Percentiles rank a stretch among this genome's conserved stretches.
phyloP scores from a whole-genome alignment of 768 basidiomycete species.

The Mycena galopus region DNA sequence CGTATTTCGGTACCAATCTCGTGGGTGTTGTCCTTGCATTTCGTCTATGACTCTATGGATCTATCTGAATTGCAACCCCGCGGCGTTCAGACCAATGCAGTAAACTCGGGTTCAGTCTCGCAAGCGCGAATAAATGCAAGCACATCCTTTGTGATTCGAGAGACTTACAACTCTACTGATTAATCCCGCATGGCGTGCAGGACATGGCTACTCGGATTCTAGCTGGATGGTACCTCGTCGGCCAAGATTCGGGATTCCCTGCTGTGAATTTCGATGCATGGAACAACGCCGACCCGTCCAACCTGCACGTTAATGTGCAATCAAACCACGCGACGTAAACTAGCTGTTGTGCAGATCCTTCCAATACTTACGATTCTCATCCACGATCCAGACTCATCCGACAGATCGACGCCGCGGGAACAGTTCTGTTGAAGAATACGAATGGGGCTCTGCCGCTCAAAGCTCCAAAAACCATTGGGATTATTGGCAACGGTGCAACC shows the following conservation, averaged over 20 bases:
- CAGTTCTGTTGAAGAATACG: slow-evolving; percentile 62
- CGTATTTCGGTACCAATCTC: slow-evolving; percentile 73
- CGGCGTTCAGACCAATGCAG: slow-evolving; percentile 47
- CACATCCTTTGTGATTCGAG: slow-evolving; percentile 12
- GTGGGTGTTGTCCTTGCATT: slow-evolving; percentile 32
- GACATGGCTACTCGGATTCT: slow-evolving; percentile 82
- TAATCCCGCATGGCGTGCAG: slow-evolving; percentile 38
- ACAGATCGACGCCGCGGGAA: slow-evolving; percentile 60
- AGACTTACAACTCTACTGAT: neutral
- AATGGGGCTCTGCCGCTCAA: slow-evolving; percentile 35
- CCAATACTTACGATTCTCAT: neutral
- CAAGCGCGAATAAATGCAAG: slow-evolving; percentile 68
- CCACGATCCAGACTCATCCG: slow-evolving; percentile 49
- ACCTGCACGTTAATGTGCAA: slow-evolving; percentile 68
- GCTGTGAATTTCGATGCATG: slow-evolving; percentile 72
- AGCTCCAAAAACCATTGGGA: slow-evolving; percentile 52
- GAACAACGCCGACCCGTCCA: slow-evolving; percentile 53
- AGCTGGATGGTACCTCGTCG: slow-evolving; percentile 71
- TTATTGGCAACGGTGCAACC: slow-evolving; percentile 73
- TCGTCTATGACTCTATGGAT: slow-evolving; percentile 34
- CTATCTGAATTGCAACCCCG: no score
- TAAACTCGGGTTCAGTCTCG: slow-evolving; percentile 71
- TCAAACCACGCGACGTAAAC: slow-evolving; percentile 63
- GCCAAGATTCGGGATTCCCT: slow-evolving; percentile 71
- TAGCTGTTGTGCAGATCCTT: neutral